Evolutionary conservation across 345 rosid genomes (phyloP).

Genomic region (Nephelium lappaceum): DNA sequence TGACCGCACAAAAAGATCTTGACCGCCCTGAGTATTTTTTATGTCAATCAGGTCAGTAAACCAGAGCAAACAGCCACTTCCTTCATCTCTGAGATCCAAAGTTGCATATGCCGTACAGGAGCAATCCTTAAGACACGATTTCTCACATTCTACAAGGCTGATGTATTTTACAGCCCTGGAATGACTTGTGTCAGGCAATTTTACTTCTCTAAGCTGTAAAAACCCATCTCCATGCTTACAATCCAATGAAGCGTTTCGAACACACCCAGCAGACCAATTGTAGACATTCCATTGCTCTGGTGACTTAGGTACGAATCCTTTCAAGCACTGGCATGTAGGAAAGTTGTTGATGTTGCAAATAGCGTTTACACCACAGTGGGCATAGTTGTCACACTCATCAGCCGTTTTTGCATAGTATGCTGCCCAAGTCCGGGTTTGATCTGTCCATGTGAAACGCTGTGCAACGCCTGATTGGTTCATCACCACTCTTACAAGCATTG

Average conservation of each 20-base stretch:
- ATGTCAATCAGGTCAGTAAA: neutral
- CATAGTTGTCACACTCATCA: constrained; percentile 24
- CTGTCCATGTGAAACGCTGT: constrained; percentile 16
- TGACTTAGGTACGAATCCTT: constrained; percentile 12
- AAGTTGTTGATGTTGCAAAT: constrained; percentile 19
- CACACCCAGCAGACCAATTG: constrained; percentile 22
- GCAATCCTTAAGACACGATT: neutral
- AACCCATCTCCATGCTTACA: neutral
- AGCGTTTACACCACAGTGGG: constrained; percentile 25
- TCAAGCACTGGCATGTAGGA: constrained; percentile 12
- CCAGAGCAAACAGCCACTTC: neutral
- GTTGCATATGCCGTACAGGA: neutral
- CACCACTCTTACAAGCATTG: constrained; percentile 16
- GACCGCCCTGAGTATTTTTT: neutral
- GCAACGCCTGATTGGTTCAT: neutral
- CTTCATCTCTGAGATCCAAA: neutral
- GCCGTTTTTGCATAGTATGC: neutral
- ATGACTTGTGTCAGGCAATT: neutral
- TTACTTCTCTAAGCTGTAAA: neutral
- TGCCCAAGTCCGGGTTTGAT: constrained; percentile 4
- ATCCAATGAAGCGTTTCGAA: constrained; percentile 10
- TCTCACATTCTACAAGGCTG: constrained; percentile 2
- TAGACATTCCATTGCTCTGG: constrained; percentile 1
- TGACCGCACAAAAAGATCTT: neutral
- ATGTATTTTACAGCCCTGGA: constrained; percentile 15